Evolutionary conservation across 1,139 yeast species (phyloP), one percentile per base, ranked within the genome.

Genomic region (Zygoascus sp.): DNA sequence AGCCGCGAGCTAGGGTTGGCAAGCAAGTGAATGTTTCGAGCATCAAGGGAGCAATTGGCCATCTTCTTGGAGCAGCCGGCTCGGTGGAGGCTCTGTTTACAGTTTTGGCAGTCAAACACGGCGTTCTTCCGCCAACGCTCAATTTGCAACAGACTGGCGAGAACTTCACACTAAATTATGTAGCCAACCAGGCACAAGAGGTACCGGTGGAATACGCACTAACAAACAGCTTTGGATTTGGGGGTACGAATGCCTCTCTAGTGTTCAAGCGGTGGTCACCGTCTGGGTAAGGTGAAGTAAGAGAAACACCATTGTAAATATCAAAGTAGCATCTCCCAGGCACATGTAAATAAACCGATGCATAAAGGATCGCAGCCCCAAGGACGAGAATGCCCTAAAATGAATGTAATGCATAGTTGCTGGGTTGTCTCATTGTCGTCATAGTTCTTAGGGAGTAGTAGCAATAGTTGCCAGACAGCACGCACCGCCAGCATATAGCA

Each of bases 211-310:
- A 74, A 6, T 74, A 76, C 55, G 97, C 92, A 0, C 55, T 94
- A 57, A 80, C 89, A 48, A 94, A 94, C 62, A 87, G 96, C 55
- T 92, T 94, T 69, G 99, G 98, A 0, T 92, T 94, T 69, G 99
- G 99, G 7, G 99, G 99, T 11, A 89, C 95, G 6, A 94, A 94
- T 65, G 83, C 95, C 11, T 76, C 95, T 1, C 55, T 87, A 73
- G 50, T 78, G 8, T 55, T 79, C 60, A 72, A 68, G 46, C 72
- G 64, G 52, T 70, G 70, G 71, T 52, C 22, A 17, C 5, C 16
- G 16, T 7, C 27, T n/a, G 11, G 19, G n/a, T n/a, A 11, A n/a
- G 17, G 16, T 5, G 16, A 10, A 25, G 28, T n/a, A 25, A 10
- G 28, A 25, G 4, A 3, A 10, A 6, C 3, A 10, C 28, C n/a